Conservation (phyloP, 768 basidiomycete genomes). For the Mycena venus region DNA sequence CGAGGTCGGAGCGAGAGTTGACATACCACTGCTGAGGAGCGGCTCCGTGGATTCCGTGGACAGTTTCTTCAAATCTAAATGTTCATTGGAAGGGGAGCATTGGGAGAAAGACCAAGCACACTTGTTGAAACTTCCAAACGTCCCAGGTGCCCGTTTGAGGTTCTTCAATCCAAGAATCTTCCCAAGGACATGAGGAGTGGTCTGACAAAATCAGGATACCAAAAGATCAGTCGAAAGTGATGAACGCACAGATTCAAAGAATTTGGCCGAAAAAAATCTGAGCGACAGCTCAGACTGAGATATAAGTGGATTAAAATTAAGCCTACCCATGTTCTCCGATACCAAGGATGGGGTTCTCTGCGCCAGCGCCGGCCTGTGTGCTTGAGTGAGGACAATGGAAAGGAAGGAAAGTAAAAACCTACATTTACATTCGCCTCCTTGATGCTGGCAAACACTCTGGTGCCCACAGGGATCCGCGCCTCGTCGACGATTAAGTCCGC, state of each 20-base stretch:
- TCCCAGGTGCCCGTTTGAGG: constrained; percentile 52
- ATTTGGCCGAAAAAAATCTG: constrained; percentile 50
- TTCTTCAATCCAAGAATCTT: constrained; percentile 60
- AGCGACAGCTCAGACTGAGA: constrained; percentile 2
- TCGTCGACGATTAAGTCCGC: constrained; percentile 41
- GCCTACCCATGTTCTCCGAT: constrained; percentile 46
- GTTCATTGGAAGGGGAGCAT: background rate
- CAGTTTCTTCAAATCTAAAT: constrained; percentile 50
- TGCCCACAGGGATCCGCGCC: constrained; percentile 42
- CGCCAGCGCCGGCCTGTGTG: constrained; percentile 41
- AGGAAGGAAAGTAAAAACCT: constrained; percentile 30
- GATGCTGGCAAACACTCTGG: constrained; percentile 53
- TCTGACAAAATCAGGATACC: constrained; percentile 42
- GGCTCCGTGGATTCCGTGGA: constrained; percentile 49
- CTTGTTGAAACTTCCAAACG: constrained; percentile 55
- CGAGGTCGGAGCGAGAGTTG: constrained; percentile 50
- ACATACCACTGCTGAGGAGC: constrained; percentile 39
- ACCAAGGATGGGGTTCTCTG: constrained; percentile 46
- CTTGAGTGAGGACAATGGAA: constrained; percentile 5
- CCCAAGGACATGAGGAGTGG: constrained; percentile 58
- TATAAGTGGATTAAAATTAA: background rate
- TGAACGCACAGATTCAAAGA: constrained; percentile 54
- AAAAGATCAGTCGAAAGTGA: background rate
- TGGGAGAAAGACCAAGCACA: constrained; percentile 32
- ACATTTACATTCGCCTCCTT: constrained; percentile 57